Evolutionary conservation across 768 basidiomycete species (phyloP), one percentile per base, ranked within the genome.

Genomic region (Daedaleopsis nitida): DNA sequence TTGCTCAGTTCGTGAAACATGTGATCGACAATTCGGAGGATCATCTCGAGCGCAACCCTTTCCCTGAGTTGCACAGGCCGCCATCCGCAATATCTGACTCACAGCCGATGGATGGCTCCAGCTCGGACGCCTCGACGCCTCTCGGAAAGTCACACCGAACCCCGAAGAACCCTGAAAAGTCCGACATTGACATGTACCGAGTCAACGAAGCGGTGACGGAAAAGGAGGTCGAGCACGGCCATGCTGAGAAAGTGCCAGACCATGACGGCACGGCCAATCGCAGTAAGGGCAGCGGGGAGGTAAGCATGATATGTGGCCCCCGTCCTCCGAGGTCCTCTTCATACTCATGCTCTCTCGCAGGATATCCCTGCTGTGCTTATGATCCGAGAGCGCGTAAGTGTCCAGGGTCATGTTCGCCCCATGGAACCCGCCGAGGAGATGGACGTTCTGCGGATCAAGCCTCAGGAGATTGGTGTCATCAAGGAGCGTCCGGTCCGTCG

Each of bases 351-450:
- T 10, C 3, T 38, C 9, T 1, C 12, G 3, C 42, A 63, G 58
- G 70, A 72, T 23, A 64, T 76, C 21, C 60, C 69, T 14, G 66
- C 69, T 17, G 68, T 77, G 12, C 17, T 70, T 14, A 82, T 92
- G 83, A 83, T 92, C 64, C 83, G 92, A 9, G 90, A 94, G 70
- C 81, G 92, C 16, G 86, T 93, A 17, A 80, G 87, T 60, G 79
- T 85, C 5, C 73, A 78, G 32, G 91, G 91, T 0, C 69, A 73
- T 8, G 74, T 82, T 6, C 80, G 92, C 35, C 77, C 83, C 0
- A 83, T 94, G 79, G 91, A 94, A 65, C 76, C 83, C 0, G 72
- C 73, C 45, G 76, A 78, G 11, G 80, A 86, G 9, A 74, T 94
- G 7, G 69, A 74, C 6, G 84, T 81, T 0, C 74, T 92, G 44